Base-by-base conservation (phyloP, 2,329 filamentous ascomycete genomes). In the Dactylonectria macrodidyma region DNA sequence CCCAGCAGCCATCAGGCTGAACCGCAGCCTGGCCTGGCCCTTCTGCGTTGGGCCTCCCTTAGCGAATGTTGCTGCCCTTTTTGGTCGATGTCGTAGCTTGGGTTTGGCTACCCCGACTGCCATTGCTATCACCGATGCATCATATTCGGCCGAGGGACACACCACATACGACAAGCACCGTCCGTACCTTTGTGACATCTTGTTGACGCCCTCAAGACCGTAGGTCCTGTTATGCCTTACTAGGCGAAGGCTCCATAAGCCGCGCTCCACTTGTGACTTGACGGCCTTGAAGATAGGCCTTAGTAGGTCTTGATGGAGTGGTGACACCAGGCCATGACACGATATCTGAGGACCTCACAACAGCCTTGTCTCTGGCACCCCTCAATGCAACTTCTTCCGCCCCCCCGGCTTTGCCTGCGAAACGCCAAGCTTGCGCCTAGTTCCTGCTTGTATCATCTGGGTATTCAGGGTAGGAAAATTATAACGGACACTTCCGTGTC, bases 311-410 rank as follows among this genome's bases (percentile, higher is more conserved):
- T 54, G 19, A 60, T 68, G 55, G 62, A 55, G 63, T 59, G 55
- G 68, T 67, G 66, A 56, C 61, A 74, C 59, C 44, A 51, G 64
- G 41, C 44, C 62, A 69, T 70, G 56, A 60, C 68, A 71, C 59
- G 62, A 67, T 62, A 56, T 63, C 46, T 55, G 58, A 65, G 64
- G 61, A 59, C 52, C 65, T 65, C 46, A 46, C 59, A 59, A 36
- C 61, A 65, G 55, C 63, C 66, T 62, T 66, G 62, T 60, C 33
- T 69, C 62, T 47, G 36, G 52, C 52, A 19, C 59, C 56, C 51
- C 54, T 59, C 67, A 44, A 62, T 71, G 59, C 65, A 66, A 62
- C 19, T 51, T 52, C n/a, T 44, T 46, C 54, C 16, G 48, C 48
- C 50, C 54, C 16, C 48, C 44, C 36, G 56, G 51, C 52, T 47